Conservation (phyloP, 2,329 filamentous ascomycete genomes). For the Iodosphaeria phyllophila region DNA sequence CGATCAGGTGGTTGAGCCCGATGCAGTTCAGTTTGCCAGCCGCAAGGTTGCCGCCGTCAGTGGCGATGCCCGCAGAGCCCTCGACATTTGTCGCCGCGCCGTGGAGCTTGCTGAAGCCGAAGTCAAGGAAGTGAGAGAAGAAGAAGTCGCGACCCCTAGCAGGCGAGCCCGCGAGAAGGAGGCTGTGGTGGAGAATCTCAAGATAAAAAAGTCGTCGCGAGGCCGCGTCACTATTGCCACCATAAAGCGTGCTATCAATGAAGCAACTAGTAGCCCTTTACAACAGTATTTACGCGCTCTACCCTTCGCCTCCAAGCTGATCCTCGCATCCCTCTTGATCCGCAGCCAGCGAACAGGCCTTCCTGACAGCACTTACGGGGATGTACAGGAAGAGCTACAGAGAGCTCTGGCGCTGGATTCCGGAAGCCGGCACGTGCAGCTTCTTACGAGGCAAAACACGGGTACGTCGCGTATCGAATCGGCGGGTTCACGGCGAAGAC, state of each 20-base stretch:
- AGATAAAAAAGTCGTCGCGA: slow-evolving; percentile 18
- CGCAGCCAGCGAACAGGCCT: slow-evolving; percentile 69
- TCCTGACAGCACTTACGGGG: slow-evolving; percentile 71
- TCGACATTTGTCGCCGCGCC: slow-evolving; percentile 88
- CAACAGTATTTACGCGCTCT: slow-evolving; percentile 76
- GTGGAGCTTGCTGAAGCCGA: slow-evolving; percentile 87
- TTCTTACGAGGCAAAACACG: slow-evolving; percentile 20
- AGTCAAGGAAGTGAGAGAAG: slow-evolving; percentile 17
- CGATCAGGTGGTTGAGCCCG: slow-evolving; percentile 75
- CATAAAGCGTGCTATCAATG: slow-evolving; percentile 84
- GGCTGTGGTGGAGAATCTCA: slow-evolving; percentile 10
- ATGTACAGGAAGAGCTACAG: slow-evolving; percentile 74
- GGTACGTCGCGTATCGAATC: not conserved
- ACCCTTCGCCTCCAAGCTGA: slow-evolving; percentile 65
- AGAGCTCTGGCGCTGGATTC: slow-evolving; percentile 44
- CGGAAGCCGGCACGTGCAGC: slow-evolving; percentile 39
- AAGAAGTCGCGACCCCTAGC: slow-evolving; percentile 35
- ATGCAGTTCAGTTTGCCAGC: slow-evolving; percentile 90
- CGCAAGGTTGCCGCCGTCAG: slow-evolving; percentile 93
- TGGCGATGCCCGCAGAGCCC: slow-evolving; percentile 75
- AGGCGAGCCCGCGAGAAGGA: slow-evolving; percentile 21
- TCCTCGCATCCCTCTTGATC: slow-evolving; percentile 66
- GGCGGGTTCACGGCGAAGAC: slow-evolving; percentile 6
- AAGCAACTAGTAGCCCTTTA: slow-evolving; percentile 81
- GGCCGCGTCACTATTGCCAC: slow-evolving; percentile 75